phyloP scores from a whole-genome alignment of 352 stramenopile species.

The Globisporangium megalacanthum region DNA sequence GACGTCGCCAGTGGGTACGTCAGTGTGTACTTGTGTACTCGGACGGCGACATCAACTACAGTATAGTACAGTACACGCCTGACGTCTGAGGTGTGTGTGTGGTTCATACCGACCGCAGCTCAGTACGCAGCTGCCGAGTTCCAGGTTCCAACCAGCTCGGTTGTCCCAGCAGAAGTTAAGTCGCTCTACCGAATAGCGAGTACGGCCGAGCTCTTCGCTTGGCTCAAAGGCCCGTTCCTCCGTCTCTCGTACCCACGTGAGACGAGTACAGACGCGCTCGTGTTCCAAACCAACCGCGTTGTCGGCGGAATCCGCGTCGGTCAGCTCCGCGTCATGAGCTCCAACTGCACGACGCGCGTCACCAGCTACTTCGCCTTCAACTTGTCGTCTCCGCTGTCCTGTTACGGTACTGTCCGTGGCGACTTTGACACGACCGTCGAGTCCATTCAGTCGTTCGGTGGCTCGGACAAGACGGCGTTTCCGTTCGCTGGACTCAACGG shows the following conservation, averaged over 20 bases:
- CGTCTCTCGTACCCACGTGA: constrained; percentile 14
- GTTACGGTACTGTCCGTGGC: constrained; percentile 19
- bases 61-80: too few species aligned
- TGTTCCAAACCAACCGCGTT: constrained; percentile 25
- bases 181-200: constrained; percentile 19
- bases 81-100: not conserved
- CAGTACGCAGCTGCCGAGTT: constrained; percentile 15
- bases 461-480: constrained; percentile 13
- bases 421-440: constrained; percentile 20
- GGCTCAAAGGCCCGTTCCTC: constrained; percentile 27
- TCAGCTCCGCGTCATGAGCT: constrained; percentile 29
- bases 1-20: constrained; percentile 22
- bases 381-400: constrained; percentile 7
- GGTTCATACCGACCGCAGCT: not conserved
- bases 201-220: constrained; percentile 19
- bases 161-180: constrained; percentile 1
- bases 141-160: not conserved
- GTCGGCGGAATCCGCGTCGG: constrained; percentile 42
- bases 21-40: too few species aligned
- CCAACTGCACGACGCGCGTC: constrained; percentile 30
- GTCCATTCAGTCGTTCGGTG: constrained; percentile 14
- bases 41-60: not conserved
- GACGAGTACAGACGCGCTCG: not conserved
- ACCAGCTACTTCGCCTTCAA: constrained; percentile 20
- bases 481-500: constrained; percentile 27